Percentiles rank a stretch among this genome's conserved stretches.
phyloP scores from a whole-genome alignment of 108 stramenopile genomes.

The Fistulifera solaris region DNA sequence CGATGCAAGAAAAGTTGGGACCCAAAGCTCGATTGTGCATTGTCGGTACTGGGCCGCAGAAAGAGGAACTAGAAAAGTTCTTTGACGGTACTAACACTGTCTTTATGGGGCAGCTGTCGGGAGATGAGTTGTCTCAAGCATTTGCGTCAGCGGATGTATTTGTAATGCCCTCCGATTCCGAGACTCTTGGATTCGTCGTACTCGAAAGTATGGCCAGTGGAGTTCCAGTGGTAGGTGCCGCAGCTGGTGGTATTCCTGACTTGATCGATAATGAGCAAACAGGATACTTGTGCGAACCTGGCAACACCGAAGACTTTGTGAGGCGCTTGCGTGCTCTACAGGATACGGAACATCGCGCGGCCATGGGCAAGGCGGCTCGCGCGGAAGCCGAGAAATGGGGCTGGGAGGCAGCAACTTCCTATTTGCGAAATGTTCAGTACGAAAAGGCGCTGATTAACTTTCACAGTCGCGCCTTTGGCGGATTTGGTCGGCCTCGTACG shows the following conservation, averaged over 20 bases:
- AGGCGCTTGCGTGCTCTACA: constrained; percentile 37
- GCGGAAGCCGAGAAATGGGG: constrained; percentile 78
- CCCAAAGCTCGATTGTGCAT: constrained; percentile 46
- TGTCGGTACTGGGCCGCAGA: constrained; percentile 74
- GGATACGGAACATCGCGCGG: constrained; percentile 34
- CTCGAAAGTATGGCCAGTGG: constrained; percentile 88
- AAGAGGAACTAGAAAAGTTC: constrained; percentile 36
- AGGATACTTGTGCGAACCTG: constrained; percentile 60
- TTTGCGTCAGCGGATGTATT: constrained; percentile 87
- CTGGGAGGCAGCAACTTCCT: constrained; percentile 85
- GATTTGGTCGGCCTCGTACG: constrained; percentile 54
- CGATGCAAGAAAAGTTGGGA: constrained; percentile 68
- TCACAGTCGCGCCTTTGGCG: constrained; percentile 72
- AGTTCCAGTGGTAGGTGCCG: constrained; percentile 75
- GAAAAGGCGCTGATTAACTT: constrained; percentile 80
- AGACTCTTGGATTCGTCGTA: constrained; percentile 87
- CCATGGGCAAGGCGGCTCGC: constrained; percentile 66
- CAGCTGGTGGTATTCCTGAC: constrained; percentile 71
- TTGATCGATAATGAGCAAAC: constrained; percentile 67
- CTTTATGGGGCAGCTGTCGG: constrained; percentile 61
- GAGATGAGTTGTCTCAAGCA: constrained; percentile 60
- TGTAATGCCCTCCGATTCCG: constrained; percentile 79
- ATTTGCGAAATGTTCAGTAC: constrained; percentile 80
- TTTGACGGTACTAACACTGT: constrained; percentile 75
- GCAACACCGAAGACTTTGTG: constrained; percentile 44